Percentiles rank a stretch among this genome's conserved stretches.
Evolutionary conservation across 176 grass and related monocot genomes (phyloP).

Genomic region (Bromus sterilis): DNA sequence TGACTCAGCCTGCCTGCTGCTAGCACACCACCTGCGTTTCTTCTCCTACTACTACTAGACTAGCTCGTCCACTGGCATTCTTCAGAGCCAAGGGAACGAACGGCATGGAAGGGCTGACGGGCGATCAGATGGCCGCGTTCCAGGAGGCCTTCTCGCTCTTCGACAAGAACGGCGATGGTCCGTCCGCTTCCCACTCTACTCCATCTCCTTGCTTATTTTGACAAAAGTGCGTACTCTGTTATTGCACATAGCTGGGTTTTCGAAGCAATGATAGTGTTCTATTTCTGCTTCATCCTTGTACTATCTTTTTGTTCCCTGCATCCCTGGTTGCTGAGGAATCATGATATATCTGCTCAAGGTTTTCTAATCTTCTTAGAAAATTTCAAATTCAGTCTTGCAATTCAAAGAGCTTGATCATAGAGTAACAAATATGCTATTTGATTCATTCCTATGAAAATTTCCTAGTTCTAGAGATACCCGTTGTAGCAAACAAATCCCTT

Average conservation of each 20-base stretch:
- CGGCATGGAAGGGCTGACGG: constrained; percentile 57
- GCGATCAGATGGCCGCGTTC: constrained; percentile 58
- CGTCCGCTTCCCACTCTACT: neutral
- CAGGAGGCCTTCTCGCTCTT: constrained; percentile 74
- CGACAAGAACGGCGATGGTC: constrained; percentile 78
- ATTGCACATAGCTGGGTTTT: neutral
- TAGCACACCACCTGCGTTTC: neutral
- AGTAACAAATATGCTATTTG: too few relatives aligned
- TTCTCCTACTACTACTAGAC: neutral
- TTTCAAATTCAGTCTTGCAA: too few relatives aligned
- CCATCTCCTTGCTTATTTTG: neutral
- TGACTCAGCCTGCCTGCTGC: neutral
- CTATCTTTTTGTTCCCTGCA: neutral
- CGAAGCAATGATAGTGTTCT: neutral
- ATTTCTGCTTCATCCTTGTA: neutral
- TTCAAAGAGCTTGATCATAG: too few relatives aligned
- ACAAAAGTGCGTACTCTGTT: neutral
- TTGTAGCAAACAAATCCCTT: neutral
- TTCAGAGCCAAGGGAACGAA: too few relatives aligned
- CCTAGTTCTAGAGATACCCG: too few relatives aligned
- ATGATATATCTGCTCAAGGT: neutral
- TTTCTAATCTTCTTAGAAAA: neutral
- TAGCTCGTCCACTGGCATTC: neutral
- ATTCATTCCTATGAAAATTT: too few relatives aligned
- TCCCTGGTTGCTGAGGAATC: neutral